A percentile compares a stretch with the other conserved stretches of the same genome.
Conservation (phyloP, 164 flowering plant genomes). For the Macadamia tetraphylla region DNA sequence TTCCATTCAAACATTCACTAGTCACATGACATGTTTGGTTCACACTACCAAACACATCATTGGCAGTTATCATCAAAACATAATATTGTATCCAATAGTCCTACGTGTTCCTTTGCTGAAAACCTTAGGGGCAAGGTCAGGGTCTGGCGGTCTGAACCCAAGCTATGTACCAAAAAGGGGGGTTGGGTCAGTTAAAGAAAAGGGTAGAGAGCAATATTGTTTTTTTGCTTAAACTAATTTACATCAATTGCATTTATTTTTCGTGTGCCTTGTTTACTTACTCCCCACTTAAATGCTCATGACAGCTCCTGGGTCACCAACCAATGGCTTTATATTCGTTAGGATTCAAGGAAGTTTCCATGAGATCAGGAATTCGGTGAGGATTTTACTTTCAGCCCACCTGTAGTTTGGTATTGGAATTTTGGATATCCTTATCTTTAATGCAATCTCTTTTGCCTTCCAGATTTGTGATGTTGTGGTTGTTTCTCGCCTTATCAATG, state of each 20-base stretch:
- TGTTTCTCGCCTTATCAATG: slow-evolving; percentile 83
- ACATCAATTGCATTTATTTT: not conserved
- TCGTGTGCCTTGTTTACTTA: not conserved
- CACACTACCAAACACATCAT: too few relatives aligned
- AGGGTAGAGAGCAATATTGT: not conserved
- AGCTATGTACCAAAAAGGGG: not conserved
- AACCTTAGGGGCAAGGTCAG: not conserved
- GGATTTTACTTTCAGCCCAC: slow-evolving; percentile 13
- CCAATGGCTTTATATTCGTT: slow-evolving; percentile 77
- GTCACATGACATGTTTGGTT: too few relatives aligned
- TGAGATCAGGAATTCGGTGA: slow-evolving; percentile 84
- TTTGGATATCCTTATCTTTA: not conserved
- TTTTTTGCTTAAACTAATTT: not conserved
- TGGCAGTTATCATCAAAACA: too few relatives aligned
- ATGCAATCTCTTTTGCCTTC: slow-evolving; percentile 14
- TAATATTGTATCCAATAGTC: too few relatives aligned
- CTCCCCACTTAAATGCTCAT: slow-evolving; percentile 12
- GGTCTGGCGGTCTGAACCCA: not conserved
- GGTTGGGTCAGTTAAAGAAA: not conserved
- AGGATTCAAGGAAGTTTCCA: slow-evolving; percentile 94
- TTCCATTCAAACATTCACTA: too few relatives aligned
- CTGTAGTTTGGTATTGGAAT: not conserved
- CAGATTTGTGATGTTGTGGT: slow-evolving; percentile 91
- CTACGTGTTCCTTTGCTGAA: not conserved
- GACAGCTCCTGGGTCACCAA: slow-evolving; percentile 51